A percentile compares a stretch with the other conserved stretches of the same genome.
Evolutionary conservation across 352 stramenopile genomes (phyloP).

Genomic region (Globisporangium abappressorium): DNA sequence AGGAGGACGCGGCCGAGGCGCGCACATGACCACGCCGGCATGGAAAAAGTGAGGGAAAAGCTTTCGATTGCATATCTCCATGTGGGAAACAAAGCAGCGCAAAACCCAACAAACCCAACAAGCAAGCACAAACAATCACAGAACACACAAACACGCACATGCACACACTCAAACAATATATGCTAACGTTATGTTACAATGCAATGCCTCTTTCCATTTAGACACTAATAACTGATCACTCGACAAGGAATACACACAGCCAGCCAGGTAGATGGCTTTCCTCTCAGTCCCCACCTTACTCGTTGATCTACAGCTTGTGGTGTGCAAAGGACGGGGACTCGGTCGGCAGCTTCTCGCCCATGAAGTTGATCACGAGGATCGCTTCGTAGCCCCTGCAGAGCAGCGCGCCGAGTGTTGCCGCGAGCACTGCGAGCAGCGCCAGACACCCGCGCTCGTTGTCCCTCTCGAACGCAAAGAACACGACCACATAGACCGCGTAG

Average conservation of each 20-base stretch:
- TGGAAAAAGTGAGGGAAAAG: slow-evolving; percentile 53
- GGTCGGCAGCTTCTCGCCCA: slow-evolving; percentile 22
- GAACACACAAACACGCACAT: background rate
- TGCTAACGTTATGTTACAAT: background rate
- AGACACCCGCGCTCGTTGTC: slow-evolving; percentile 4
- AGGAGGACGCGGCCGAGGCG: slow-evolving; percentile 52
- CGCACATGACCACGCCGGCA: slow-evolving; percentile 65
- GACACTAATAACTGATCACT: background rate
- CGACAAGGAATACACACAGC: background rate
- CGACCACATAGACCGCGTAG: slow-evolving; percentile 25
- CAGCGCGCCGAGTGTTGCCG: slow-evolving; percentile 22
- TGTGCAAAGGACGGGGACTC: slow-evolving; percentile 25
- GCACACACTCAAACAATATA: slow-evolving; percentile 7
- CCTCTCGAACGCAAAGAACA: slow-evolving; percentile 20
- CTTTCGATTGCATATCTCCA: background rate
- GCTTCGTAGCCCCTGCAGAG: slow-evolving; percentile 25
- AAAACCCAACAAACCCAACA: background rate
- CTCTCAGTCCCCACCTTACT: background rate
- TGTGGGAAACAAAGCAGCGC: no score
- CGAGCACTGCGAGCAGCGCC: slow-evolving; percentile 16
- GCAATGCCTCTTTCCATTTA: background rate
- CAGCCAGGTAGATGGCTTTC: background rate
- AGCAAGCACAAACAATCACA: slow-evolving; percentile 7
- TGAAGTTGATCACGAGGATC: slow-evolving; percentile 18
- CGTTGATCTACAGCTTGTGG: slow-evolving; percentile 3